Evolutionary conservation across 805 yeast species (phyloP).

Genomic region (Wickerhamomyces tratensis): DNA sequence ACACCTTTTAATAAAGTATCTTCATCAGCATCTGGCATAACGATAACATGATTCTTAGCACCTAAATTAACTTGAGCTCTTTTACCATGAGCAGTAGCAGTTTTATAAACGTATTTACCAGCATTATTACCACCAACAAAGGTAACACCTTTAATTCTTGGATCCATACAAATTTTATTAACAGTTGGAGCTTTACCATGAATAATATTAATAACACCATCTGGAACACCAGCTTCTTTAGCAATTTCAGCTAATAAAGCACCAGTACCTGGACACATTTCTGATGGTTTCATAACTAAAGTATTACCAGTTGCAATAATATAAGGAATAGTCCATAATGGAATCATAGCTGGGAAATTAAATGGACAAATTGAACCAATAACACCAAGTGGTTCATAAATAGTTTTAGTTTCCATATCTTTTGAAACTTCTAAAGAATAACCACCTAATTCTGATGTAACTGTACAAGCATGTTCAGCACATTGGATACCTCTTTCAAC

Average conservation of each 20-base stretch:
- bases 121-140: constrained; percentile 77
- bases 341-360: constrained; percentile 81
- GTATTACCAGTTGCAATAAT: constrained; percentile 67
- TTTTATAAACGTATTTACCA: constrained; percentile 61
- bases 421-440: constrained; percentile 54
- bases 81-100: constrained; percentile 60
- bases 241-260: constrained; percentile 64
- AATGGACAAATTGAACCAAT: constrained; percentile 73
- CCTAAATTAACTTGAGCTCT: constrained; percentile 73
- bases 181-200: constrained; percentile 72
- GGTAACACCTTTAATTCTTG: constrained; percentile 66
- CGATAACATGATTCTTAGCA: constrained; percentile 70
- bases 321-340: constrained; percentile 47
- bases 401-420: constrained; percentile 69
- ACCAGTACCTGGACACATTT: constrained; percentile 77
- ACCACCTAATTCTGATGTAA: constrained; percentile 57
- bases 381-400: constrained; percentile 65
- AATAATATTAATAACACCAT: constrained; percentile 61
- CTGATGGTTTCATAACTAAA: constrained; percentile 59
- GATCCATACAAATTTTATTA: constrained; percentile 59
- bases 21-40: constrained; percentile 66
- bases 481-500: constrained; percentile 74
- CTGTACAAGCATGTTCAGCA: constrained; percentile 66
- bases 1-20: constrained; percentile 53
- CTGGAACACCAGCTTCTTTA: constrained; percentile 65